Evolutionary conservation across 495 filamentous ascomycete species (phyloP).

Genomic region (Trypethelium eluteriae): DNA sequence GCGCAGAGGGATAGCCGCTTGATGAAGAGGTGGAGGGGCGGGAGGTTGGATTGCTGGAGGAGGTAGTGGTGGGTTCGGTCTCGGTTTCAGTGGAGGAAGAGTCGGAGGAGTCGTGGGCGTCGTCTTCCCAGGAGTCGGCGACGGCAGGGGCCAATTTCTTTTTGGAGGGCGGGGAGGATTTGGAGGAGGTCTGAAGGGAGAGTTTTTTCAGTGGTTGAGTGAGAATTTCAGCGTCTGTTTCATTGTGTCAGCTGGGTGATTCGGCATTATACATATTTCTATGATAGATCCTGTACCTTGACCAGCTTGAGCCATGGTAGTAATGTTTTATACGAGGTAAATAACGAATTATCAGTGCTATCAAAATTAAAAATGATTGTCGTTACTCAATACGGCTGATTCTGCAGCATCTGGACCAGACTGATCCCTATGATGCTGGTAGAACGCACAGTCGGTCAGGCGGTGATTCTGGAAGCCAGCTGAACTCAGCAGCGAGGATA

Average conservation of each 20-base stretch:
- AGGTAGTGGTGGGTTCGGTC: conserved; percentile 41
- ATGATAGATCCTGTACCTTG: neutral
- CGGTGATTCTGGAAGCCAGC: too few species aligned
- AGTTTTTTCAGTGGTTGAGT: conserved; percentile 24
- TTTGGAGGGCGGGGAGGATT: conserved; percentile 23
- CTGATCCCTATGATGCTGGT: neutral
- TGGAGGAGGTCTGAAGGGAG: conserved; percentile 34
- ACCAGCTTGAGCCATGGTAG: neutral
- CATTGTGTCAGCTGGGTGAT: neutral
- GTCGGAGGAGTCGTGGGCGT: conserved; percentile 35
- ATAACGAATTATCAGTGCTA: too few species aligned
- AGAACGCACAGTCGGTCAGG: too few species aligned
- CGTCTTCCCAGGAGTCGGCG: conserved; percentile 79
- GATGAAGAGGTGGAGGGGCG: conserved; percentile 12
- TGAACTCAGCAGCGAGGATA: too few species aligned
- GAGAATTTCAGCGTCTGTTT: conserved; percentile 7
- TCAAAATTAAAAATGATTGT: too few species aligned
- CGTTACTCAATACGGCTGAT: too few species aligned
- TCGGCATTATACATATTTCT: too few species aligned
- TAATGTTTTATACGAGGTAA: neutral
- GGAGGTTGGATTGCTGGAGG: conserved; percentile 49
- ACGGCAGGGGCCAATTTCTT: conserved; percentile 46
- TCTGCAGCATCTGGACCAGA: too few species aligned
- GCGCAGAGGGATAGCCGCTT: conserved; percentile 21
- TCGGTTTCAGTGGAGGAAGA: conserved; percentile 36